phyloP scores from a whole-genome alignment of 257 asterid genomes.

The Solanum pimpinellifolium region DNA sequence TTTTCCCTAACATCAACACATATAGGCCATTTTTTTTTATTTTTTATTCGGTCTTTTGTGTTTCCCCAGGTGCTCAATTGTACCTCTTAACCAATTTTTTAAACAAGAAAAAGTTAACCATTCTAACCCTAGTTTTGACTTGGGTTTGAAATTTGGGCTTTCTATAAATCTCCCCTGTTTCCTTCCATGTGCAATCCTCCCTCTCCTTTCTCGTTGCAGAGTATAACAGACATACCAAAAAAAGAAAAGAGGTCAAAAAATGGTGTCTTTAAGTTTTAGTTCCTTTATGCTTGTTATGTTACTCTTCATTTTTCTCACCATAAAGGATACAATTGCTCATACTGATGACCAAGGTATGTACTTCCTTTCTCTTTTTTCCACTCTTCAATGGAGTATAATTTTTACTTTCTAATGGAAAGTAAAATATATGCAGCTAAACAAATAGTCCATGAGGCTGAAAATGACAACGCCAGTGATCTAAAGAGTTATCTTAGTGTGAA shows the following conservation, averaged over 20 bases:
- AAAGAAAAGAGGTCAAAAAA: not conserved
- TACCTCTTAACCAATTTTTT: not conserved
- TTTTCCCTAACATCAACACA: constrained; percentile 8
- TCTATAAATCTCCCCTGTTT: constrained; percentile 10
- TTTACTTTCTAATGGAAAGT: not conserved
- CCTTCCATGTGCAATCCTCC: constrained; percentile 1
- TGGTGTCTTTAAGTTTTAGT: constrained; percentile 9
- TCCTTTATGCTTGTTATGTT: constrained; percentile 8
- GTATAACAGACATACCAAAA: not conserved
- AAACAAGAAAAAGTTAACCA: not conserved
- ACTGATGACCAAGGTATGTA: constrained; percentile 38
- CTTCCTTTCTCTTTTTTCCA: not conserved
- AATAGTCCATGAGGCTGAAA: not conserved
- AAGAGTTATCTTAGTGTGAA: not conserved
- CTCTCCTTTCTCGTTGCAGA: constrained; percentile 6
- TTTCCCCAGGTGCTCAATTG: constrained; percentile 17
- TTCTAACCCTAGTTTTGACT: constrained; percentile 53
- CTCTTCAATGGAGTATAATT: too few species aligned
- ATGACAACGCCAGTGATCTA: not conserved
- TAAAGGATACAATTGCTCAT: constrained; percentile 6
- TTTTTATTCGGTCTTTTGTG: constrained; percentile 13
- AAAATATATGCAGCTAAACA: not conserved
- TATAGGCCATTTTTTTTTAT: not conserved
- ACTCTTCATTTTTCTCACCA: constrained; percentile 9
- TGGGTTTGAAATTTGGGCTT: constrained; percentile 24